Conservation (phyloP, 1,139 yeast genomes). For the Debaryomycetaceae sp. region DNA sequence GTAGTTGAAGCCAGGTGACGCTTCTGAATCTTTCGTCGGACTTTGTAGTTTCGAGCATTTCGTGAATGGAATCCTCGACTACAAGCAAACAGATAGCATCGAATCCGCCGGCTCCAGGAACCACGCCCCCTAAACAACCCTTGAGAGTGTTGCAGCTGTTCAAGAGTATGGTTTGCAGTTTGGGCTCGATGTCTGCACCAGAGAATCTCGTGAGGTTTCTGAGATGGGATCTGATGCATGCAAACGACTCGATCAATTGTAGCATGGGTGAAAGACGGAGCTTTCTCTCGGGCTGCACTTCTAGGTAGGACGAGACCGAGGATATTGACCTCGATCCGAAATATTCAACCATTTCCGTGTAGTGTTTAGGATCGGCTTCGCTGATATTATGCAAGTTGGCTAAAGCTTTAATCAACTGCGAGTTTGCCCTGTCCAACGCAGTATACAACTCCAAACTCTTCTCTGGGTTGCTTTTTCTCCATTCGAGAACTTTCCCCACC, state of each 20-base stretch:
- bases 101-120: conserved; percentile 98
- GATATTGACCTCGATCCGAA: conserved; percentile 4
- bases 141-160: conserved; percentile 52
- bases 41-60: conserved; percentile 32
- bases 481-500: conserved; percentile 68
- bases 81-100: conserved; percentile 84
- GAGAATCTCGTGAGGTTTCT: conserved; percentile 58
- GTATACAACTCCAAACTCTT: conserved; percentile 52
- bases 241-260: conserved; percentile 34
- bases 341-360: conserved; percentile 9
- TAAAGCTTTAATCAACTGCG: conserved; percentile 49
- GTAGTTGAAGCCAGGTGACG: conserved; percentile 63
- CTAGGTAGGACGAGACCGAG: not conserved
- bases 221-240: conserved; percentile 51
- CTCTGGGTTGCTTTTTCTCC: conserved; percentile 59
- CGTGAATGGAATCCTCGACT: conserved; percentile 39
- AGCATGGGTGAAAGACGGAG: conserved; percentile 12
- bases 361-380: conserved; percentile 17
- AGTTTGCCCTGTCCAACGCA: conserved; percentile 56
- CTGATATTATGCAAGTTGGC: conserved; percentile 33
- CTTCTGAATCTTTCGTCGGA: conserved; percentile 25
- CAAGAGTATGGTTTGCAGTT: conserved; percentile 66
- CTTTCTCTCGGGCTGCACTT: conserved; percentile 1
- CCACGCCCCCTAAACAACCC: conserved; percentile 91
- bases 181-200: conserved; percentile 88